These are phyloP conservation scores for Saccharomycopsis selenospora DNA, from an alignment of 805 yeast genomes.

Conservation along the genomic window DNA sequence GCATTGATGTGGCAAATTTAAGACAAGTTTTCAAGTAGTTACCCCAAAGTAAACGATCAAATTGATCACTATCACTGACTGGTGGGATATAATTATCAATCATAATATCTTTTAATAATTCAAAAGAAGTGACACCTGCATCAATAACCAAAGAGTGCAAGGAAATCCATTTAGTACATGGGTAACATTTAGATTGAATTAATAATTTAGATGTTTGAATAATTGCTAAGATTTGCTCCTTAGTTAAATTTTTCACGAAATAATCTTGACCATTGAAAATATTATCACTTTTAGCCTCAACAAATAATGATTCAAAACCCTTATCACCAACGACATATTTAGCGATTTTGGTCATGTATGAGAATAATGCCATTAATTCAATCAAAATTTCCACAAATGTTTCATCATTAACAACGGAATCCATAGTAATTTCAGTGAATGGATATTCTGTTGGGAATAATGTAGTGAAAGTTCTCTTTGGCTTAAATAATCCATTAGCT, in stretches of 20 bases:
- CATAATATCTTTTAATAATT: constrained; percentile 45
- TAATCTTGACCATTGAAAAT: constrained; percentile 36
- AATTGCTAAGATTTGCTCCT: constrained; percentile 36
- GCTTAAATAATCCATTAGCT: constrained; percentile 35
- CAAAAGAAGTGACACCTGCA: constrained; percentile 47
- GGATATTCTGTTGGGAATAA: constrained; percentile 68
- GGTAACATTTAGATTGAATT: constrained; percentile 52
- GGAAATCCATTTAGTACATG: constrained; percentile 68
- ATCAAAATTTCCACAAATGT: constrained; percentile 62
- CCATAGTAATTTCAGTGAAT: constrained; percentile 56
- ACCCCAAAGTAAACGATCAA: constrained; percentile 63
- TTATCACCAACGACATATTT: constrained; percentile 34
- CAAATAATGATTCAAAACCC: constrained; percentile 38
- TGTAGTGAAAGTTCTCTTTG: constrained; percentile 57
- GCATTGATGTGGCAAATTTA: constrained; percentile 53
- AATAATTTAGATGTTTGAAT: constrained; percentile 45
- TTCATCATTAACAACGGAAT: constrained; percentile 66
- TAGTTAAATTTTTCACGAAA: constrained; percentile 34
- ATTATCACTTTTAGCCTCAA: constrained; percentile 31
- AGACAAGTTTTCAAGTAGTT: constrained; percentile 52
- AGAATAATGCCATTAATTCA: constrained; percentile 59
- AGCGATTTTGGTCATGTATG: constrained; percentile 47
- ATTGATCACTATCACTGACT: constrained; percentile 40
- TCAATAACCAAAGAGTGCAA: constrained; percentile 51
- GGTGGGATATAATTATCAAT: constrained; percentile 45